Percentiles rank a stretch among this genome's conserved stretches.
These are phyloP conservation scores for Pyrenochaeta sp. DNA, from an alignment of 2,329 filamentous ascomycete genomes.

Conservation along the genomic window DNA sequence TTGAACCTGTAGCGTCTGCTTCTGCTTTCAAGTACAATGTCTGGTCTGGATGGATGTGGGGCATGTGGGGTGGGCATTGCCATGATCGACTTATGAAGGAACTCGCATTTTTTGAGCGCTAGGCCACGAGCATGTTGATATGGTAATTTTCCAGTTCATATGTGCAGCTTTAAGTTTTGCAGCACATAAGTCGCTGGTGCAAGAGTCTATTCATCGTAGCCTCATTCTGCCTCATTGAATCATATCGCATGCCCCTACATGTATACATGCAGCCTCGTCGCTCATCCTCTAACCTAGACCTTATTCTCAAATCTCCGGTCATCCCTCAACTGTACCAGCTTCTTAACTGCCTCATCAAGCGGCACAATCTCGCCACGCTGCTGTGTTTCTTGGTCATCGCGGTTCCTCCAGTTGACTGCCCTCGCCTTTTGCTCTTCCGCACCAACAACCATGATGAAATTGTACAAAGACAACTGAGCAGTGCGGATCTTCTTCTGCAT, in stretches of 20 bases:
- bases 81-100: neutral
- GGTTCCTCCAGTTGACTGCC: constrained; percentile 70
- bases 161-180: neutral
- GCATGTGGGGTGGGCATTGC: constrained; percentile 11
- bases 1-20: neutral
- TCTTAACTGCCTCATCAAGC: constrained; percentile 65
- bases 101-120: too few species aligned
- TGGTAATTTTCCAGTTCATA: neutral
- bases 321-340: constrained; percentile 59
- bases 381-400: constrained; percentile 69
- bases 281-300: constrained; percentile 11
- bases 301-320: constrained; percentile 51
- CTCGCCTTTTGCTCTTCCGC: constrained; percentile 67
- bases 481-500: constrained; percentile 90
- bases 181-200: too few species aligned
- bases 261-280: constrained; percentile 5
- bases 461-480: constrained; percentile 82
- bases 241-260: constrained; percentile 9
- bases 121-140: too few species aligned
- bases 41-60: constrained; percentile 11
- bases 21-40: neutral
- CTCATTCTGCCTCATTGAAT: constrained; percentile 8
- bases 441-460: constrained; percentile 79
- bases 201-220: neutral
- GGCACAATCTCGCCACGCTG: constrained; percentile 69